Conservation (phyloP, 139 green algal species). For the Helicosporidium sp. region DNA sequence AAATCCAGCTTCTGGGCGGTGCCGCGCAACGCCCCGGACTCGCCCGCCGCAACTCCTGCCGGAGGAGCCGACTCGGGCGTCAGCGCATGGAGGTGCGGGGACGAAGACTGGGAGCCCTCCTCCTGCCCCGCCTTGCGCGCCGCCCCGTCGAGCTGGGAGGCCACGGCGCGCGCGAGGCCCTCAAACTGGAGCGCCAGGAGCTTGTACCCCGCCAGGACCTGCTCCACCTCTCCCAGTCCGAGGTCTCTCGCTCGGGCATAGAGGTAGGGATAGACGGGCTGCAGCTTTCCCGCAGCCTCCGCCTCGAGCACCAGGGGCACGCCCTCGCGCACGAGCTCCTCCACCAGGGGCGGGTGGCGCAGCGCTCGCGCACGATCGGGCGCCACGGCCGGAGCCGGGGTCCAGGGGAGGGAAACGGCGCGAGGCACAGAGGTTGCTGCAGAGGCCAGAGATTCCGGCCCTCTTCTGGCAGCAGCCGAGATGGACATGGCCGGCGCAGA, state of each 20-base stretch:
- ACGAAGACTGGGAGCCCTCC: not conserved
- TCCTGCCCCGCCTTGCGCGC: not conserved
- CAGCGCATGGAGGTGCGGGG: not conserved
- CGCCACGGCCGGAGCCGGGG: not conserved
- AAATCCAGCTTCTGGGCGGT: not conserved
- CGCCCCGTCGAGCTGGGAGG: slow-evolving; percentile 8
- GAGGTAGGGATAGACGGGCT: slow-evolving; percentile 38
- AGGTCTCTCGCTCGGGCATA: slow-evolving; percentile 38
- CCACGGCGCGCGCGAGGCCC: slow-evolving; percentile 8
- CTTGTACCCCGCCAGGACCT: slow-evolving; percentile 58
- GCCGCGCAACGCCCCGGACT: not conserved
- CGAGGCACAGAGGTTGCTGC: no score
- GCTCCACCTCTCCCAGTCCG: slow-evolving; percentile 42
- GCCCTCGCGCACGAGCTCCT: slow-evolving; percentile 37
- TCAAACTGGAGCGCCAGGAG: slow-evolving; percentile 17
- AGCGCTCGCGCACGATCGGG: slow-evolving; percentile 8
- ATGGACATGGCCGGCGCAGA: no score
- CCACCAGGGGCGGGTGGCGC: slow-evolving; percentile 21
- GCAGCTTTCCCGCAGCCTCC: slow-evolving; percentile 26
- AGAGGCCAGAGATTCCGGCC: no score
- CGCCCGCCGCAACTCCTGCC: not conserved
- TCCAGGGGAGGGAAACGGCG: no score
- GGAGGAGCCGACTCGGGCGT: not conserved
- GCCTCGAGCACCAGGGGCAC: slow-evolving; percentile 23
- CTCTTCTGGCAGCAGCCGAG: slow-evolving; percentile 1